Percentiles rank a stretch among this genome's conserved stretches.
phyloP scores from a whole-genome alignment of 495 filamentous ascomycete species.

The Barbatosphaeria neglecta region DNA sequence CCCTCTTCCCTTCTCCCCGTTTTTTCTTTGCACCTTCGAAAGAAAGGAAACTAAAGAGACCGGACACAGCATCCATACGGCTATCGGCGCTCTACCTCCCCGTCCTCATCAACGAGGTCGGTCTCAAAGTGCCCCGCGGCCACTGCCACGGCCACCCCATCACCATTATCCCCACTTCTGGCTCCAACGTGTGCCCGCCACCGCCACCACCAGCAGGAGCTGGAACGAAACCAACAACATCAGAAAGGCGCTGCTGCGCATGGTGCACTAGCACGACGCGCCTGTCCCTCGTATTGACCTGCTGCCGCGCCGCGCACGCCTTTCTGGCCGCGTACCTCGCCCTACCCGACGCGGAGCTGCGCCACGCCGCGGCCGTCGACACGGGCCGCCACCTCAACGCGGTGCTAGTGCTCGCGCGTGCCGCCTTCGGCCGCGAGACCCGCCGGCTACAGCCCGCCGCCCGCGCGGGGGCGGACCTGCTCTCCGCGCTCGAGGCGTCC shows the following conservation, averaged over 20 bases:
- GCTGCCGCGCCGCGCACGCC: constrained; percentile 1
- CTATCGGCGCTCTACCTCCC: constrained; percentile 3
- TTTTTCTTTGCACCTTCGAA: too few relatives aligned
- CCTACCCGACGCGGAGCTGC: neutral
- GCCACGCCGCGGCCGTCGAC: constrained; percentile 1
- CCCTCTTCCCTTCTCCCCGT: neutral
- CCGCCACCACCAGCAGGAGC: neutral
- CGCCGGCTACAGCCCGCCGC: neutral
- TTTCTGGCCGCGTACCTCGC: constrained; percentile 6
- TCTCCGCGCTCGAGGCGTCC: constrained; percentile 1
- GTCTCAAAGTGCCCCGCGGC: neutral
- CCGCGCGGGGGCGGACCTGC: constrained; percentile 1
- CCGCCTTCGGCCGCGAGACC: neutral
- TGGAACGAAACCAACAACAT: too few relatives aligned
- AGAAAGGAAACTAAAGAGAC: too few relatives aligned
- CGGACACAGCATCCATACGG: constrained; percentile 3
- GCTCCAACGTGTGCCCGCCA: constrained; percentile 1
- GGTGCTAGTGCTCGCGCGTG: constrained; percentile 3
- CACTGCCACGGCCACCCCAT: neutral
- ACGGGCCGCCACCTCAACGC: constrained; percentile 6
- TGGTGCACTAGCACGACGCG: constrained; percentile 7
- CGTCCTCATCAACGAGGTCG: constrained; percentile 9
- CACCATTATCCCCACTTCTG: neutral
- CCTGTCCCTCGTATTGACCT: constrained; percentile 1
- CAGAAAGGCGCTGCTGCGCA: neutral